Evolutionary conservation across 2,329 filamentous ascomycete species (phyloP).

Genomic region (Phaeosphaeriaceae sp.): DNA sequence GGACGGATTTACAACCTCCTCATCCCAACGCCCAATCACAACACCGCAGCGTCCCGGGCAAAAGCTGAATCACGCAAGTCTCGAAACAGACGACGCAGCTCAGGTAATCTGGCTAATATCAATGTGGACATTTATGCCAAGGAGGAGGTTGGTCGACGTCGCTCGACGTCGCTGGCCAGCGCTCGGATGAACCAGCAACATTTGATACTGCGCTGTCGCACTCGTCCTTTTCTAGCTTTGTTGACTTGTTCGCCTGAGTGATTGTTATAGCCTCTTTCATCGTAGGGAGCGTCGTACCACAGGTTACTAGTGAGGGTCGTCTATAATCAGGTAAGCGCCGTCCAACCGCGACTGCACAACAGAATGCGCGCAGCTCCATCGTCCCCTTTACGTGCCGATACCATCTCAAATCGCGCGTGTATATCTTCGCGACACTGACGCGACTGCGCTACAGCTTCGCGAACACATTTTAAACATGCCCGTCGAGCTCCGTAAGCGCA

Average conservation of each 20-base stretch:
- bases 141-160: conserved; percentile 35
- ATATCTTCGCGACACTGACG: conserved; percentile 30
- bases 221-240: conserved; percentile 4
- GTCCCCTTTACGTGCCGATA: neutral
- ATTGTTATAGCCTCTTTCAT: conserved; percentile 11
- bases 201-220: conserved; percentile 11
- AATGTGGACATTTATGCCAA: conserved; percentile 37
- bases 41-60: conserved; percentile 25
- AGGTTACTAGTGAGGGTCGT: conserved; percentile 14
- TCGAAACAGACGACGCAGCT: conserved; percentile 31
- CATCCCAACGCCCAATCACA: conserved; percentile 42
- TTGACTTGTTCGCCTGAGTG: conserved; percentile 6
- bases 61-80: conserved; percentile 31
- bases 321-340: conserved; percentile 17
- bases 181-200: neutral
- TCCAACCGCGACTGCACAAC: conserved; percentile 13
- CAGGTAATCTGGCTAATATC: conserved; percentile 46
- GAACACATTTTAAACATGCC: conserved; percentile 44
- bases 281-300: conserved; percentile 18
- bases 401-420: conserved; percentile 9
- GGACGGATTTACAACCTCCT: conserved; percentile 28
- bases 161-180: neutral
- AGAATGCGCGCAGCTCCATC: conserved; percentile 1
- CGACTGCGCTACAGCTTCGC: conserved; percentile 31
- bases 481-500: conserved; percentile 69